Conservation (phyloP, 495 filamentous ascomycete genomes). For the Penicillium bovifimosum region DNA sequence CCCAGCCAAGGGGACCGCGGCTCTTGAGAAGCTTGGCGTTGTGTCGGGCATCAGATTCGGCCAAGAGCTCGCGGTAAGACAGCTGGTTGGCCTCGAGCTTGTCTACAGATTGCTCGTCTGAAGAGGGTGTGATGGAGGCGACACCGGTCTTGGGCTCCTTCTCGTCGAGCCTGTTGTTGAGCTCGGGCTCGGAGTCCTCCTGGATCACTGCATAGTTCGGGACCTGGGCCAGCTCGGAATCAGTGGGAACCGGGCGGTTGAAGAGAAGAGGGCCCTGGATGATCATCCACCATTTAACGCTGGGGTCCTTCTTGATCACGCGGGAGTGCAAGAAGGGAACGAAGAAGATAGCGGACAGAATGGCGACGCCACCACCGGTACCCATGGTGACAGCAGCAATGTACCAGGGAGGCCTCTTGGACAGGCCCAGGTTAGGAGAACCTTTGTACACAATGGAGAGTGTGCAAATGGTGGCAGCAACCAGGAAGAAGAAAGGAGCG, state of each 20-base stretch:
- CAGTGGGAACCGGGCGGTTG: slow-evolving; percentile 35
- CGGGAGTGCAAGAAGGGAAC: slow-evolving; percentile 51
- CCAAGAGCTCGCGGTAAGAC: slow-evolving; percentile 52
- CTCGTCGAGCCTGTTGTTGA: slow-evolving; percentile 19
- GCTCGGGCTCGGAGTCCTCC: slow-evolving; percentile 29
- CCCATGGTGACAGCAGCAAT: slow-evolving; percentile 53
- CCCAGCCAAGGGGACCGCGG: slow-evolving; percentile 63
- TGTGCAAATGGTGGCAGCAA: slow-evolving; percentile 52
- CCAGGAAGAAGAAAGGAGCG: slow-evolving; percentile 54
- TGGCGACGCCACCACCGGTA: slow-evolving; percentile 42
- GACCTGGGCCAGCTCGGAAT: slow-evolving; percentile 41
- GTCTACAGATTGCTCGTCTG: slow-evolving; percentile 42
- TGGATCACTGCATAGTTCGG: slow-evolving; percentile 52
- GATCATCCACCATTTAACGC: slow-evolving; percentile 50
- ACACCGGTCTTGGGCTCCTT: slow-evolving; percentile 26
- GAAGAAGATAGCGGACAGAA: slow-evolving; percentile 54
- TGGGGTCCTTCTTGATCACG: slow-evolving; percentile 50
- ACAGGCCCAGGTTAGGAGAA: slow-evolving; percentile 50
- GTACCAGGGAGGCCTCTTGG: slow-evolving; percentile 51
- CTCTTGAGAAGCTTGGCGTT: slow-evolving; percentile 50
- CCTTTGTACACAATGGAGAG: slow-evolving; percentile 63
- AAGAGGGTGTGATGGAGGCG: slow-evolving; percentile 14
- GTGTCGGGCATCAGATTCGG: slow-evolving; percentile 43
- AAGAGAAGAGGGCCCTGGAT: slow-evolving; percentile 49
- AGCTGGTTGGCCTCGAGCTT: slow-evolving; percentile 37